Evolutionary conservation across 2,329 filamentous ascomycete species (phyloP).

Genomic region (Fusarium anguioides): DNA sequence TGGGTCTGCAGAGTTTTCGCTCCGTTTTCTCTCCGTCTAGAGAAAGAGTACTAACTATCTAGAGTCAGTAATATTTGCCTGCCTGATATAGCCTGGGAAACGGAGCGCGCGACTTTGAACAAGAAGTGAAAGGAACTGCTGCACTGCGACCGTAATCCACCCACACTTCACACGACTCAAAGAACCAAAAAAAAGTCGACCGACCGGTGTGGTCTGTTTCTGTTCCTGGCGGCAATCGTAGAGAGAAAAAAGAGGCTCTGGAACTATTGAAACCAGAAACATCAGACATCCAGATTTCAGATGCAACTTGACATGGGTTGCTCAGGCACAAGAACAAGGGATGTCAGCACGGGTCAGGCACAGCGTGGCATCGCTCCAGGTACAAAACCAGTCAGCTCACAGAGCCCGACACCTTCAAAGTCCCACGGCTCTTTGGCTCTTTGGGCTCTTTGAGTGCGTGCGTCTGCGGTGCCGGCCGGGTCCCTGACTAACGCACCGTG

Average conservation of each 20-base stretch:
- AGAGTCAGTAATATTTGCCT: background rate
- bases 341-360: slow-evolving; percentile 21
- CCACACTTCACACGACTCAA: slow-evolving; percentile 21
- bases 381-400: slow-evolving; percentile 35
- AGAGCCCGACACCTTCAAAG: slow-evolving; percentile 24
- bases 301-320: slow-evolving; percentile 16
- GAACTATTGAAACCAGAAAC: background rate
- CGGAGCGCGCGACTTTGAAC: slow-evolving; percentile 13
- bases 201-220: background rate
- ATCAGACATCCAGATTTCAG: too few species aligned
- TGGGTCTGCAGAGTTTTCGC: slow-evolving; percentile 40
- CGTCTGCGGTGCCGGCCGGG: slow-evolving; percentile 37
- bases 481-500: slow-evolving; percentile 47
- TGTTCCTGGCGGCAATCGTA: background rate
- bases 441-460: slow-evolving; percentile 43
- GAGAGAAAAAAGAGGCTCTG: background rate
- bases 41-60: too few species aligned
- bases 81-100: slow-evolving; percentile 25
- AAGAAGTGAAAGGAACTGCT: background rate
- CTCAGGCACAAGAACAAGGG: slow-evolving; percentile 36
- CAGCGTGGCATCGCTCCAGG: slow-evolving; percentile 33
- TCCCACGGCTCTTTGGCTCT: slow-evolving; percentile 12
- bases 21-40: slow-evolving; percentile 14
- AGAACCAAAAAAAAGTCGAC: background rate
- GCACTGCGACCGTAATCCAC: slow-evolving; percentile 22